phyloP scores from a whole-genome alignment of 2,329 filamentous ascomycete species.

The Fusarium cyanostomum region DNA sequence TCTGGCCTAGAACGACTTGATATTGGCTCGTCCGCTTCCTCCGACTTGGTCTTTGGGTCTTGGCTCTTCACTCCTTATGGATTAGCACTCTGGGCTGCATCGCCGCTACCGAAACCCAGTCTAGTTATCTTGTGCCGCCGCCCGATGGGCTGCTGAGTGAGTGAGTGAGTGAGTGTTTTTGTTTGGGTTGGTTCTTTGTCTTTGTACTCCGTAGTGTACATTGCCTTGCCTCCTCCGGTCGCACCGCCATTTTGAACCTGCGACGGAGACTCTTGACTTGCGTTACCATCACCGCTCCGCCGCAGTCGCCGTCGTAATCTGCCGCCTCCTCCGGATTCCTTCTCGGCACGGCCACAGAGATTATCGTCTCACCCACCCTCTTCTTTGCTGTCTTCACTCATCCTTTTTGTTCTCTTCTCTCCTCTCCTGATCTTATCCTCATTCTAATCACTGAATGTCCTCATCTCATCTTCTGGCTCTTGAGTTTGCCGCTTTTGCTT shows the following conservation, averaged over 20 bases:
- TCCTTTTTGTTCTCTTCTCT: slow-evolving; percentile 1
- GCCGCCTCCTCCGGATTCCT: slow-evolving; percentile 36
- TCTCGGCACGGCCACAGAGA: slow-evolving; percentile 29
- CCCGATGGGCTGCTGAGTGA: slow-evolving; percentile 19
- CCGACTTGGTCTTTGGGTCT: not conserved
- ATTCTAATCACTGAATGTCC: slow-evolving; percentile 6
- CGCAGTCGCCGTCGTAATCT: slow-evolving; percentile 44
- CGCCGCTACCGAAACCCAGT: slow-evolving; percentile 37
- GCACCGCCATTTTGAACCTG: slow-evolving; percentile 33
- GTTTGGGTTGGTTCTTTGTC: not conserved
- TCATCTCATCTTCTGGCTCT: slow-evolving; percentile 3
- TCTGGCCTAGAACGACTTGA: slow-evolving; percentile 41
- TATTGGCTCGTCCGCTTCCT: slow-evolving; percentile 35
- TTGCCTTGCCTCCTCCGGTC: slow-evolving; percentile 15
- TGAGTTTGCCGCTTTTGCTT: not conserved
- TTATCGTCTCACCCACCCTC: slow-evolving; percentile 5
- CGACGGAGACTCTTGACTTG: not conserved
- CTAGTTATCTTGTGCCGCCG: slow-evolving; percentile 8
- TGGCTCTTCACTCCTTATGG: not conserved
- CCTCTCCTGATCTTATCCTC: not conserved
- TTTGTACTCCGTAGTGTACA: not conserved
- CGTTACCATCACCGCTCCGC: slow-evolving; percentile 38
- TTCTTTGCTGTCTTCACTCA: slow-evolving; percentile 11
- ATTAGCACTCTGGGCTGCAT: slow-evolving; percentile 18
- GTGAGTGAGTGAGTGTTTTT: slow-evolving; percentile 1